Percentiles rank a stretch among this genome's conserved stretches.
phyloP scores from a whole-genome alignment of 1,284 basidiomycete species.

The Cryptococcus jaspeensis region DNA sequence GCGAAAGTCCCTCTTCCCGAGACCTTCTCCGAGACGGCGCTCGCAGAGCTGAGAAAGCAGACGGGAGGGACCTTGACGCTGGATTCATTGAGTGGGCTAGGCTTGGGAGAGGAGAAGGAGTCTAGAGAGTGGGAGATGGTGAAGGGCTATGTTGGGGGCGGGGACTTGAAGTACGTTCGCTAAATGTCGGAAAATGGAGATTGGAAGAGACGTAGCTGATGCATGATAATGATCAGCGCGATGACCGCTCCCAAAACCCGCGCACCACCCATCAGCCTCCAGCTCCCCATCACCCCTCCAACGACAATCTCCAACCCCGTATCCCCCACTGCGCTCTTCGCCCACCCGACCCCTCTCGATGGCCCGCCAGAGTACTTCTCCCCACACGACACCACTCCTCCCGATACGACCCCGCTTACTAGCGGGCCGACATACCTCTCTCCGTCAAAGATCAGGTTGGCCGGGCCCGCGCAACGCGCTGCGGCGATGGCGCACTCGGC shows the following conservation, averaged over 20 bases:
- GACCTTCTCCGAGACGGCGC: constrained; percentile 26
- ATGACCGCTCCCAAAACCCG: background rate
- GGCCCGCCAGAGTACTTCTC: constrained; percentile 18
- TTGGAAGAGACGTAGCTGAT: background rate
- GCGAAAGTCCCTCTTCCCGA: constrained; percentile 38
- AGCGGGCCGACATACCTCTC: constrained; percentile 16
- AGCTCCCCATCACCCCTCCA: background rate
- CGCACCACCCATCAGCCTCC: constrained; percentile 6
- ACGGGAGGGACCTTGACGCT: constrained; percentile 42
- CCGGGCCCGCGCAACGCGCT: constrained; percentile 6
- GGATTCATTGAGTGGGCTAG: constrained; percentile 35
- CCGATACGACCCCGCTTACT: background rate
- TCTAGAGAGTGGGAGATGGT: constrained; percentile 35
- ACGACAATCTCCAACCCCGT: background rate
- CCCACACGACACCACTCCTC: constrained; percentile 2
- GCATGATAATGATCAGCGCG: background rate
- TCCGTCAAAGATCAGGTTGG: constrained; percentile 10
- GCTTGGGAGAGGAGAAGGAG: background rate
- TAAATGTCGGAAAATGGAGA: background rate
- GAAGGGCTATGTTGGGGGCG: constrained; percentile 44
- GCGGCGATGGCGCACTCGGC: constrained; percentile 1
- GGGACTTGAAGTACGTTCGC: constrained; percentile 37
- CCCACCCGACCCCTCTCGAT: constrained; percentile 20
- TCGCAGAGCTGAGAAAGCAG: constrained; percentile 30
- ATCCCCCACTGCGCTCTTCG: constrained; percentile 14